These are phyloP conservation scores for Gyromitra esculenta DNA, from an alignment of 2,329 filamentous ascomycete genomes.

Conservation along the genomic window DNA sequence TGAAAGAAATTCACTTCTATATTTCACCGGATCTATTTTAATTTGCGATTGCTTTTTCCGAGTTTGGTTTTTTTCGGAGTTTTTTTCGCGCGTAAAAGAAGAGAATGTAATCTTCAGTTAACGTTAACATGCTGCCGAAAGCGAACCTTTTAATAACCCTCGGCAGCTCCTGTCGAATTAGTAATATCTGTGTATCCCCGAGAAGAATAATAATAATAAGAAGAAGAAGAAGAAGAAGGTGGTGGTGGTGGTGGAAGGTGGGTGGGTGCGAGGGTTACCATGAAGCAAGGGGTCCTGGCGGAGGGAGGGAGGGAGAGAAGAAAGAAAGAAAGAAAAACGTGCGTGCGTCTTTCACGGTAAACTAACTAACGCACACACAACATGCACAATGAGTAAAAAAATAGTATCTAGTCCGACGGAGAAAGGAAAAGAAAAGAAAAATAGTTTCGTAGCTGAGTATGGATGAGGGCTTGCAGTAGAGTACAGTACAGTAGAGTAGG, in stretches of 20 bases:
- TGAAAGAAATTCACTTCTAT: background rate
- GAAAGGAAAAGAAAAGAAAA: too few relatives aligned
- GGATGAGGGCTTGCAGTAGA: background rate
- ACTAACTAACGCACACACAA: slow-evolving; percentile 22
- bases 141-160: background rate
- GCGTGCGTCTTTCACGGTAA: slow-evolving; percentile 26
- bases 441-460: slow-evolving; percentile 33
- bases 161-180: slow-evolving; percentile 4
- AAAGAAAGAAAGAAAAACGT: slow-evolving; percentile 17
- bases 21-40: background rate
- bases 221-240: too few relatives aligned
- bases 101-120: too few relatives aligned
- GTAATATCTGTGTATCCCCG: background rate
- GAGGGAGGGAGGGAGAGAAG: slow-evolving; percentile 13
- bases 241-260: too few relatives aligned
- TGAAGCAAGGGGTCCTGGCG: slow-evolving; percentile 27
- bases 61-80: too few relatives aligned
- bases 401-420: background rate
- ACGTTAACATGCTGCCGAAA: too few relatives aligned
- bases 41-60: too few relatives aligned
- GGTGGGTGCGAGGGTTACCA: background rate
- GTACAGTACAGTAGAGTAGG: too few relatives aligned
- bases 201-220: background rate
- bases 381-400: slow-evolving; percentile 1
- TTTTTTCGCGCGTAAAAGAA: too few relatives aligned